phyloP scores from a whole-genome alignment of 2,329 filamentous ascomycete species.

The Colletotrichum phormii region DNA sequence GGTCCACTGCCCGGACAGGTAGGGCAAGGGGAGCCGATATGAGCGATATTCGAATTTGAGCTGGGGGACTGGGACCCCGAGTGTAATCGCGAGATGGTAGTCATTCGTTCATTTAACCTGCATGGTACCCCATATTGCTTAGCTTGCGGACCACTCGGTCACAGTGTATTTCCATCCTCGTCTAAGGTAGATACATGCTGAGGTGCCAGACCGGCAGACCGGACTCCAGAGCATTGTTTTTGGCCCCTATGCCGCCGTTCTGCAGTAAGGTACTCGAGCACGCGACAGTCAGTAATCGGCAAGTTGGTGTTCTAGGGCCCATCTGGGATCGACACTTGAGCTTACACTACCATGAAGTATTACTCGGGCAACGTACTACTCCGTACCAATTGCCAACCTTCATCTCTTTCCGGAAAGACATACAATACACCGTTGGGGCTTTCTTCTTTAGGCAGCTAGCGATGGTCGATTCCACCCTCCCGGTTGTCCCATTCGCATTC shows the following conservation, averaged over 20 bases:
- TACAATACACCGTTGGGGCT: neutral
- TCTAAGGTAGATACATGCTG: neutral
- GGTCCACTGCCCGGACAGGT: neutral
- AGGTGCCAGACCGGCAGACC: neutral
- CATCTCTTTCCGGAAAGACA: too few relatives aligned
- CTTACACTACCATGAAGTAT: neutral
- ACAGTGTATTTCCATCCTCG: neutral
- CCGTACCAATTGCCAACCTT: neutral
- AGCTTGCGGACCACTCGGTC: neutral
- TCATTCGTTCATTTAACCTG: constrained; percentile 10
- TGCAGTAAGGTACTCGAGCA: neutral
- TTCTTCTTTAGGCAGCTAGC: neutral
- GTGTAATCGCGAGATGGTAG: neutral
- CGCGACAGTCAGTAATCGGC: neutral
- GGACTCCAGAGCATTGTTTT: neutral
- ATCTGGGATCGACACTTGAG: neutral
- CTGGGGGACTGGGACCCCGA: neutral
- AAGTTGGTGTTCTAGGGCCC: neutral
- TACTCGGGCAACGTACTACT: neutral
- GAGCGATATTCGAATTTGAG: constrained; percentile 20
- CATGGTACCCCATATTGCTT: constrained; percentile 2
- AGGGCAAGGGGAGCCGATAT: constrained; percentile 11
- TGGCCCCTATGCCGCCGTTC: neutral
- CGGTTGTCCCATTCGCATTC: neutral
- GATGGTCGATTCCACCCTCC: neutral